Percentiles rank a stretch among this genome's conserved stretches.
phyloP scores from a whole-genome alignment of 345 rosid genomes.

The Eucalyptus pauciflora region DNA sequence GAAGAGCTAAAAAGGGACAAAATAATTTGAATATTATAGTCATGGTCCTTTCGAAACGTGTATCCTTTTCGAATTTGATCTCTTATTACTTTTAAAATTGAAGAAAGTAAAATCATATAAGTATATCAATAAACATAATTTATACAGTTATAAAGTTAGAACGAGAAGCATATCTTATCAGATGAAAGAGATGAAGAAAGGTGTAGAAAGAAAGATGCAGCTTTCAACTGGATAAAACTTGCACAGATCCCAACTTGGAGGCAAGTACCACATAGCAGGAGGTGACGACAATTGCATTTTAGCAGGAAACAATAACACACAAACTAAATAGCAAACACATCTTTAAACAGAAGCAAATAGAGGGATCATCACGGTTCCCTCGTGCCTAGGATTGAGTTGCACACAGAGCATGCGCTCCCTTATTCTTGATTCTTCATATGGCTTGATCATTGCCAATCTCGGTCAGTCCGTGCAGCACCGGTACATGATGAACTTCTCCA shows the following conservation, averaged over 20 bases:
- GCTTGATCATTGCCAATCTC: neutral
- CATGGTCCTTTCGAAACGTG: neutral
- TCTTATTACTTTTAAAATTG: neutral
- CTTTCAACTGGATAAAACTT: neutral
- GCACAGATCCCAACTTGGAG: neutral
- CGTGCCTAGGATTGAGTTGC: neutral
- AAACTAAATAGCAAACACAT: neutral
- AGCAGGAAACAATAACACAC: neutral
- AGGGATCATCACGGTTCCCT: neutral
- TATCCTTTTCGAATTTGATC: neutral
- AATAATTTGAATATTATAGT: neutral
- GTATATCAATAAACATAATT: neutral
- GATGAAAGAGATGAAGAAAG: neutral
- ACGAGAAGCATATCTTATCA: neutral
- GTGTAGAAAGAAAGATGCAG: neutral
- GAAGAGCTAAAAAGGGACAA: neutral
- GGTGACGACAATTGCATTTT: neutral
- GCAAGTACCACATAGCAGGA: neutral
- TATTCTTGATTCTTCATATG: neutral
- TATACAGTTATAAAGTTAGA: neutral
- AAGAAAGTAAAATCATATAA: neutral
- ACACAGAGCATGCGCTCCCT: too few species aligned
- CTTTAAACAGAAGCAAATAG: neutral
- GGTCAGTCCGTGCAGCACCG: conserved; percentile 45
- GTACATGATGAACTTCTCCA: conserved; percentile 60